Evolutionary conservation across 106 monocot genomes (phyloP), one percentile per base, ranked within the genome.

Genomic region (Dioscorea alata): DNA sequence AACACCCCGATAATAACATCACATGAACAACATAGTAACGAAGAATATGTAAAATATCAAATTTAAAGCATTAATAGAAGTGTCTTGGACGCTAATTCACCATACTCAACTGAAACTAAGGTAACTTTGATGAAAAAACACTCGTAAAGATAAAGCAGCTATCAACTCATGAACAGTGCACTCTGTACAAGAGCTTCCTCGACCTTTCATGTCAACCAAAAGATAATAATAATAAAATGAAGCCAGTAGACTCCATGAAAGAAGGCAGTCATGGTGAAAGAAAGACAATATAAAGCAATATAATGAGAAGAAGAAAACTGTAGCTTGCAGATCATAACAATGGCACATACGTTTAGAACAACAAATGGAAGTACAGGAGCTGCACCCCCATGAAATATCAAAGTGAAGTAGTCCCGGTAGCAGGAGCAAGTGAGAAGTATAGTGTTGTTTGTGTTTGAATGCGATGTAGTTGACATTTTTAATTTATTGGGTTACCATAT

Each of bases 401-500:
- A 5, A 63, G 16, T 13, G 32, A 13, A 63, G 19, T 49, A 49
- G 48, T 28, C 28, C 28, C 28, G 28, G 28, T 28, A 28, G 28
- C 3, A 28, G 49, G 13, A 65, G 19, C 13, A 4, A 22, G 49
- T 65, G 20, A 4, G 20, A 21, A 0, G 48, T 12, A 12, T 17
- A 15, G n/a, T 64, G 35, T 48, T 0, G 32, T 49, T 19, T 48
- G 48, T 54, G 35, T 7, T 63, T 63, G 63, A 12, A 21, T 23
- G 59, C 23, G 20, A 22, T 20, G 22, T 1, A 23, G 23, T 18
- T 18, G 22, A 20, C 3, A 35, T 31, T 14, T 8, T 79, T 71
- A 85, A 56, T 71, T 81, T 71, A 84, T 78, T 69, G 78, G 62
- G 70, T 89, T 84, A 50, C 80, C 86, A 66, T 58, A 90, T 22